These are phyloP conservation scores for Stachybotrys chartarum DNA, from an alignment of 2,329 filamentous ascomycete genomes.

Conservation along the genomic window DNA sequence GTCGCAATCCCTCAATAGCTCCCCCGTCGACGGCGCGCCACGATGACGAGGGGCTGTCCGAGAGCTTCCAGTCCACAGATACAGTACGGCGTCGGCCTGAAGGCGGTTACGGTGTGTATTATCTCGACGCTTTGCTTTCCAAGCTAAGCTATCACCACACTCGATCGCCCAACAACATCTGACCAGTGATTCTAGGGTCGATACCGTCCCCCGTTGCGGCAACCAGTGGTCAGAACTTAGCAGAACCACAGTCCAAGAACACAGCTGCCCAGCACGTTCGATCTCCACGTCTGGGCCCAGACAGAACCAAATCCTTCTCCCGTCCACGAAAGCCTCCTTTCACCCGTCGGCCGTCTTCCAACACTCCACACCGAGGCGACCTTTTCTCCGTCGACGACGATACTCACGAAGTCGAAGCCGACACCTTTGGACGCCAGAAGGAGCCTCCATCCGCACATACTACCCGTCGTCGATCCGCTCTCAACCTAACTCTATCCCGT, in stretches of 20 bases:
- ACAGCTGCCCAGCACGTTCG: constrained; percentile 22
- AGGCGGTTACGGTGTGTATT: constrained; percentile 43
- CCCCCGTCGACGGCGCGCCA: constrained; percentile 26
- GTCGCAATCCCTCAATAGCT: constrained; percentile 30
- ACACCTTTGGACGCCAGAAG: constrained; percentile 44
- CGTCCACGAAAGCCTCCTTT: constrained; percentile 66
- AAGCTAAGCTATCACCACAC: background rate
- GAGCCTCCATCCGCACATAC: constrained; percentile 18
- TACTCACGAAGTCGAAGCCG: constrained; percentile 68
- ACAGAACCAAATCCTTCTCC: constrained; percentile 38
- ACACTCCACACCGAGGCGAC: constrained; percentile 71
- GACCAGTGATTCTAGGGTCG: constrained; percentile 11
- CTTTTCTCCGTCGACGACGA: constrained; percentile 92
- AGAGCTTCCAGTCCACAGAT: constrained; percentile 52
- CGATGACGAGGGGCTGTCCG: constrained; percentile 38
- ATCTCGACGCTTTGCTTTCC: background rate
- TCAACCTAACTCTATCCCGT: constrained; percentile 28
- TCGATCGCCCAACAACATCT: background rate
- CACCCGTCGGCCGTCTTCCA: constrained; percentile 68
- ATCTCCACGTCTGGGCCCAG: constrained; percentile 32
- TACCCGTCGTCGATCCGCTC: constrained; percentile 25
- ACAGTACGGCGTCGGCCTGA: constrained; percentile 53
- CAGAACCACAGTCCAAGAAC: constrained; percentile 32
- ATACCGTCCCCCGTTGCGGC: constrained; percentile 13
- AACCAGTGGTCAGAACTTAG: constrained; percentile 22